These are phyloP conservation scores for Gossypium raimondii DNA, from an alignment of 345 rosid genomes.

Conservation along the genomic window DNA sequence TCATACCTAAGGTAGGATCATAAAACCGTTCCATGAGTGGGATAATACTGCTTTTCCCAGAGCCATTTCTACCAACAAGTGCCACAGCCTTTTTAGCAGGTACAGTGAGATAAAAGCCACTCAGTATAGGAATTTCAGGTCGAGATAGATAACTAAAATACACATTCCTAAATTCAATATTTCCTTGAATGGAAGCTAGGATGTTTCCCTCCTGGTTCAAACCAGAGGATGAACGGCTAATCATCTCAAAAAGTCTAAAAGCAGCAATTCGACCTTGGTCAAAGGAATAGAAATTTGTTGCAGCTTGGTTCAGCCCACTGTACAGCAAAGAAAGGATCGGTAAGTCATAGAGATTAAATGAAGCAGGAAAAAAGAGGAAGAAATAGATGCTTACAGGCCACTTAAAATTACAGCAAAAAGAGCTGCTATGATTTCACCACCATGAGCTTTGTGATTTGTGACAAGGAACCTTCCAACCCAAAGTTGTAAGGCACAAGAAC, in stretches of 20 bases:
- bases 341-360: constrained; percentile 9
- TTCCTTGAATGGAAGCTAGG: constrained; percentile 66
- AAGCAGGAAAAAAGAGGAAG: constrained; percentile 21
- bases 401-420: constrained; percentile 91
- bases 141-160: constrained; percentile 98
- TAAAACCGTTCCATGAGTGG: constrained; percentile 98
- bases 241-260: constrained; percentile 96
- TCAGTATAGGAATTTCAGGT: constrained; percentile 95
- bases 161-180: constrained; percentile 96
- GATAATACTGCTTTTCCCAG: constrained; percentile 97
- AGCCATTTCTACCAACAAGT: constrained; percentile 99
- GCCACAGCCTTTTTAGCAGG: constrained; percentile 96
- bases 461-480: constrained; percentile 93
- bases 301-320: constrained; percentile 99
- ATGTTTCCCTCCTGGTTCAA: constrained; percentile 68
- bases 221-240: constrained; percentile 79
- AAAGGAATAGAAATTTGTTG: constrained; percentile 97
- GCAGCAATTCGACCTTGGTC: constrained; percentile 99
- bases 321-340: constrained; percentile 11
- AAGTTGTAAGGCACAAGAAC: constrained; percentile 94
- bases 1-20: constrained; percentile 94
- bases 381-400: constrained; percentile 80
- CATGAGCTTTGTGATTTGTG: constrained; percentile 51
- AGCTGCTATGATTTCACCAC: constrained; percentile 88
- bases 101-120: constrained; percentile 95